Conservation (phyloP, 352 stramenopile species). For the Halophytophthora polymorphica region DNA sequence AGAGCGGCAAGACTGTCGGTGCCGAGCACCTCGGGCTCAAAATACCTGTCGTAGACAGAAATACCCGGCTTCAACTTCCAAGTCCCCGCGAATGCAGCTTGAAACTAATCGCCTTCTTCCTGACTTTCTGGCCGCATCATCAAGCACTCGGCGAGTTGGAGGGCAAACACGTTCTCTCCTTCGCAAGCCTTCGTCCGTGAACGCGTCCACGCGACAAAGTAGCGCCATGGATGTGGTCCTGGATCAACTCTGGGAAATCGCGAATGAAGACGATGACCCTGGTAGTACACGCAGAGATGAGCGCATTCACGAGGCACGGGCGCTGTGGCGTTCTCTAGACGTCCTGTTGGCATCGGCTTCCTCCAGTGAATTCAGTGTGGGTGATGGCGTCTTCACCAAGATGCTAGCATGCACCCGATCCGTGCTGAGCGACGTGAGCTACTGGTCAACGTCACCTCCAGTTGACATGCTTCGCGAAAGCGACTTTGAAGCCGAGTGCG, state of each 20-base stretch:
- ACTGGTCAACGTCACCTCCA: slow-evolving; percentile 16
- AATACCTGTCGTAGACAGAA: no score
- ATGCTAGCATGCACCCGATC: slow-evolving; percentile 34
- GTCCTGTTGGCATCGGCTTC: slow-evolving; percentile 37
- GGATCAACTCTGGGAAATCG: slow-evolving; percentile 37
- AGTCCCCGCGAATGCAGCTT: no score
- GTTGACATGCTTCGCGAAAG: neutral
- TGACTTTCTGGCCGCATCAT: no score
- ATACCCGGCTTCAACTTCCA: no score
- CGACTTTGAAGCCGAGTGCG: slow-evolving; percentile 9
- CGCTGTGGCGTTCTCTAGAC: slow-evolving; percentile 55
- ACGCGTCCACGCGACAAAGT: neutral
- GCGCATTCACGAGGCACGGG: slow-evolving; percentile 35
- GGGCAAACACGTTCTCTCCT: no score
- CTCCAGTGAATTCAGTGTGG: slow-evolving; percentile 28
- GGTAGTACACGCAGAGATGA: slow-evolving; percentile 10
- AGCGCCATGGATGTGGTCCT: slow-evolving; percentile 39
- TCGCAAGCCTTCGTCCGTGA: no score
- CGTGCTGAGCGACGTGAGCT: slow-evolving; percentile 25
- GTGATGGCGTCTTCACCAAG: slow-evolving; percentile 38
- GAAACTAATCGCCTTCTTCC: no score
- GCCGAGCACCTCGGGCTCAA: no score
- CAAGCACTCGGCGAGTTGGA: no score
- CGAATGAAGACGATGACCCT: slow-evolving; percentile 19
- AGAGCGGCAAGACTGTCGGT: no score